phyloP scores from a whole-genome alignment of 257 asterid species.

The Primulina eburnea region DNA sequence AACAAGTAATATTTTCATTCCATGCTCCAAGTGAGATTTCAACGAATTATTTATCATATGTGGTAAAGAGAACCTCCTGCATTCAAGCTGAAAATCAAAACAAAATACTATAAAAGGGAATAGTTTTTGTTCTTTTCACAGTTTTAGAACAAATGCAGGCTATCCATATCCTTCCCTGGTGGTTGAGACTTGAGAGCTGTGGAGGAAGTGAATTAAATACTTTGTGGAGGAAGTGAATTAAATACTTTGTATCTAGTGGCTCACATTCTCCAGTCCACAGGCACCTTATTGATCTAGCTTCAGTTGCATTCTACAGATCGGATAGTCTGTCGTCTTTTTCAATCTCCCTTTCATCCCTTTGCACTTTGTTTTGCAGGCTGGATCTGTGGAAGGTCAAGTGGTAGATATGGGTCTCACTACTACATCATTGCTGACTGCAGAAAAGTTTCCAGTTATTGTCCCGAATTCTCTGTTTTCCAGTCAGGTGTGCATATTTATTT shows the following conservation, averaged over 20 bases:
- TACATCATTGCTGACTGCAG: conserved; percentile 79
- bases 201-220: not conserved
- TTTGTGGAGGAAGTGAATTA: not conserved
- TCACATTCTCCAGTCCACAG: not conserved
- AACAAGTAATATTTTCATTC: too few relatives aligned
- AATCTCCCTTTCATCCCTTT: not conserved
- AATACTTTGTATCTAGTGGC: not conserved
- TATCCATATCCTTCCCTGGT: not conserved
- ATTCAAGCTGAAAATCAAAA: not conserved
- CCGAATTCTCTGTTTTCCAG: conserved; percentile 92
- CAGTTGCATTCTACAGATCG: not conserved
- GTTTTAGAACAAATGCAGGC: not conserved
- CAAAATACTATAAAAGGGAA: not conserved
- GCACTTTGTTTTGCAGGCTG: conserved; percentile 60
- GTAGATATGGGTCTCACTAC: conserved; percentile 86
- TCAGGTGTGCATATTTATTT: conserved; percentile 50
- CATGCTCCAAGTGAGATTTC: not conserved
- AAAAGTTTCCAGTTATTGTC: conserved; percentile 78
- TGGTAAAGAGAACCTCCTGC: not conserved
- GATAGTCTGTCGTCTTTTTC: not conserved
- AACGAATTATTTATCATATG: not conserved
- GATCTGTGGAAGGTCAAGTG: conserved; percentile 94
- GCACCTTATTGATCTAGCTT: not conserved
- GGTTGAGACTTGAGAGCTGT: not conserved
- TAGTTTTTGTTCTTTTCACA: not conserved